phyloP scores from a whole-genome alignment of 192 early-diverging fungal species.

The Gryganskiella cystojenkinii region DNA sequence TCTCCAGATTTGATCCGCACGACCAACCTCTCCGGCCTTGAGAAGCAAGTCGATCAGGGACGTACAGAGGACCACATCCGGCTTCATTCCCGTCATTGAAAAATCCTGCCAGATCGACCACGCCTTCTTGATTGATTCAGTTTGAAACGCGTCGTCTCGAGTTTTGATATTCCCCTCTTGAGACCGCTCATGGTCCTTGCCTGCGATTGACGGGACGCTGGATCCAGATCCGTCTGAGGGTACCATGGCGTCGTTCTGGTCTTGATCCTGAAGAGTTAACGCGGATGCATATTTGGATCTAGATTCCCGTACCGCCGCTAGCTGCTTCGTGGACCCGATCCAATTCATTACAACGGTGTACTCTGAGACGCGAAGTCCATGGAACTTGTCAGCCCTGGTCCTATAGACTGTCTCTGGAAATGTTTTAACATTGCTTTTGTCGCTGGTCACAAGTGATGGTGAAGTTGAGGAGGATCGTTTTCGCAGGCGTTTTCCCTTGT shows the following conservation, averaged over 20 bases:
- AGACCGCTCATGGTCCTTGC: no score
- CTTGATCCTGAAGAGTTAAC: neutral
- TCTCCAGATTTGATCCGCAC: slow-evolving; percentile 33
- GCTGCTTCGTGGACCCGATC: slow-evolving; percentile 19
- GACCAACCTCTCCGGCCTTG: slow-evolving; percentile 30
- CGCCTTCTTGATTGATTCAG: slow-evolving; percentile 2
- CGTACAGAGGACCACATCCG: slow-evolving; percentile 43
- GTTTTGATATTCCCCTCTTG: no score
- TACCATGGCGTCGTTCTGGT: neutral
- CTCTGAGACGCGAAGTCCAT: slow-evolving; percentile 35
- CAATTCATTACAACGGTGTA: slow-evolving; percentile 42
- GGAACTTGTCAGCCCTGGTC: slow-evolving; percentile 1
- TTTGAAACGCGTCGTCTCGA: no score
- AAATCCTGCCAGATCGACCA: slow-evolving; percentile 51
- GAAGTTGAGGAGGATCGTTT: neutral
- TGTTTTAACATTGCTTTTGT: neutral
- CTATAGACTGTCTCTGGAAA: neutral
- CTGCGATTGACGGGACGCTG: no score
- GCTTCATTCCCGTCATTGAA: slow-evolving; percentile 40
- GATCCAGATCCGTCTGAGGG: no score
- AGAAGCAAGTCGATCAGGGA: slow-evolving; percentile 25
- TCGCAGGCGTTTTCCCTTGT: slow-evolving; percentile 17
- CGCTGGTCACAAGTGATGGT: neutral
- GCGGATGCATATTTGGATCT: no score
- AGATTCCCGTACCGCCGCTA: neutral